Conservation (phyloP, 306 rosid species). For the Trichosanthes truncata region DNA sequence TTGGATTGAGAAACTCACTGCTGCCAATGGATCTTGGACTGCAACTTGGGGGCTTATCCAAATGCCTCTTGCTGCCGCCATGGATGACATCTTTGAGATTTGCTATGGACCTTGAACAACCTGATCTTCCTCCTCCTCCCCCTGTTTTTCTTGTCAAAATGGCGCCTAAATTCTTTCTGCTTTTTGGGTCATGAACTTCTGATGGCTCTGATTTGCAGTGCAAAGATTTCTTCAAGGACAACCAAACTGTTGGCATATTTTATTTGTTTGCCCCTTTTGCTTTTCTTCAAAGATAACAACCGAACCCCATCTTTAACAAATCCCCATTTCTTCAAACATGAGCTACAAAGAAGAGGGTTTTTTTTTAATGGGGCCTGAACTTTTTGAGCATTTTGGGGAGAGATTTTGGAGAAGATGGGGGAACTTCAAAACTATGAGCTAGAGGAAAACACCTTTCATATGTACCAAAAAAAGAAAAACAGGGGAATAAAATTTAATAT, state of each 20-base stretch:
- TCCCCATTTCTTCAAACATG: neutral
- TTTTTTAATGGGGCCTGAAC: neutral
- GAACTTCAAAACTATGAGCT: neutral
- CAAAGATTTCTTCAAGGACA: slow-evolving; percentile 64
- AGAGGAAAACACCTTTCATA: neutral
- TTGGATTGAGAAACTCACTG: slow-evolving; percentile 79
- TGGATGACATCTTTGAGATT: slow-evolving; percentile 87
- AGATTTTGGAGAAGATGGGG: neutral
- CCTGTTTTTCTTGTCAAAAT: slow-evolving; percentile 57
- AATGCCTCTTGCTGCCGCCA: slow-evolving; percentile 77
- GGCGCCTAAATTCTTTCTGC: slow-evolving; percentile 44
- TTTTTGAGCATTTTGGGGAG: neutral
- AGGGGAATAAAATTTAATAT: neutral
- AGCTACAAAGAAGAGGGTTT: neutral
- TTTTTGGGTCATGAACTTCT: slow-evolving; percentile 75
- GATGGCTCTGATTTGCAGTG: slow-evolving; percentile 83
- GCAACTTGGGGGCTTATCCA: slow-evolving; percentile 71
- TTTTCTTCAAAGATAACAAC: neutral
- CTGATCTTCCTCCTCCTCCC: slow-evolving; percentile 45
- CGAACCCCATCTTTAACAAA: neutral
- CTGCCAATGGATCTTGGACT: slow-evolving; percentile 92
- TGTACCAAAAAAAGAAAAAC: neutral
- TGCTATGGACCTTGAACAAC: slow-evolving; percentile 82
- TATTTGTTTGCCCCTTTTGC: neutral
- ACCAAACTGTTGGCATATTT: slow-evolving; percentile 83